These are phyloP conservation scores for Candida taoyuanica DNA, from an alignment of 805 yeast species.

Conservation along the genomic window DNA sequence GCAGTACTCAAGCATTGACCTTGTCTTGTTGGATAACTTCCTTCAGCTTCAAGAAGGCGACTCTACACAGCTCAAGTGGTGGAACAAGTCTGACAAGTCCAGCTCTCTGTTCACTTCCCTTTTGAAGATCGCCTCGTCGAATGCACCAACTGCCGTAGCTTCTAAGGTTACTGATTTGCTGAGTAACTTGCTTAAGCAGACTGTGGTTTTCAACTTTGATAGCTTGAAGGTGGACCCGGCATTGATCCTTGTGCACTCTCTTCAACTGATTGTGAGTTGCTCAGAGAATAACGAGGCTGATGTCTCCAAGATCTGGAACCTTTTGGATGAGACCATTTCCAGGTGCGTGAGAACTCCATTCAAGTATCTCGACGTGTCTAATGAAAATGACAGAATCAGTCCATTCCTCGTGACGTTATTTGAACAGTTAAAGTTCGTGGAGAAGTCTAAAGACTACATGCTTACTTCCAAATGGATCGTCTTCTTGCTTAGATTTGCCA, in stretches of 20 bases:
- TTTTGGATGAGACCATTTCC: conserved; percentile 72
- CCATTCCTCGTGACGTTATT: conserved; percentile 53
- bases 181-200: conserved; percentile 42
- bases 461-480: conserved; percentile 45
- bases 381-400: conserved; percentile 36
- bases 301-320: conserved; percentile 44
- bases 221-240: conserved; percentile 48
- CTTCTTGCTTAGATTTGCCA: conserved; percentile 41
- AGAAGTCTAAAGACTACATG: conserved; percentile 26
- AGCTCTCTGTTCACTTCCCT: conserved; percentile 67
- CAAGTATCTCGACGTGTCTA: conserved; percentile 67
- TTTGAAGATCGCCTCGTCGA: conserved; percentile 45
- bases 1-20: conserved; percentile 46
- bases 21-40: conserved; percentile 53
- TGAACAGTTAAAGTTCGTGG: conserved; percentile 66
- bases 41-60: conserved; percentile 56
- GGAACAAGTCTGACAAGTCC: conserved; percentile 48
- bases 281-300: conserved; percentile 15
- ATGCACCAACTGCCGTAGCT: conserved; percentile 35
- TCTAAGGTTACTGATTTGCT: conserved; percentile 40
- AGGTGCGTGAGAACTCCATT: conserved; percentile 74
- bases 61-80: conserved; percentile 67
- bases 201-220: conserved; percentile 49
- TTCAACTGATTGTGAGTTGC: conserved; percentile 27
- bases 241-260: conserved; percentile 47